Conservation (phyloP, 495 filamentous ascomycete species). For the Penicillium pulvis region DNA sequence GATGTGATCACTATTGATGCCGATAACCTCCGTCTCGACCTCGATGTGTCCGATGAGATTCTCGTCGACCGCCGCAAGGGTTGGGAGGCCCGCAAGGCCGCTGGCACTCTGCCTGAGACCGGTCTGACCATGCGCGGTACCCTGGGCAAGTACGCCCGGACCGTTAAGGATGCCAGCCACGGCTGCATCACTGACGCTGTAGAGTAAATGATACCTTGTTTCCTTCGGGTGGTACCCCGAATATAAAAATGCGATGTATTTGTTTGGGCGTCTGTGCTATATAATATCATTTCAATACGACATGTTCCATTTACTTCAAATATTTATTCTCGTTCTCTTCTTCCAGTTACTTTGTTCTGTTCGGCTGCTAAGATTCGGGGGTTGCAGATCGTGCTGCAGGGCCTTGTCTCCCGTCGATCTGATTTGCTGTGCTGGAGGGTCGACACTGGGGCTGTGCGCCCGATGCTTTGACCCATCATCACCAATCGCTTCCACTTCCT, state of each 20-base stretch:
- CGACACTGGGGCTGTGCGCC: slow-evolving; percentile 12
- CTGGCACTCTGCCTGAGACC: slow-evolving; percentile 37
- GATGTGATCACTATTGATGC: slow-evolving; percentile 59
- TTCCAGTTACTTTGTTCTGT: slow-evolving; percentile 28
- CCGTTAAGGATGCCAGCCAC: slow-evolving; percentile 70
- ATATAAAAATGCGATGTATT: slow-evolving; percentile 34
- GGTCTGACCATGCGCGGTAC: slow-evolving; percentile 66
- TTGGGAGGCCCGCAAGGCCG: slow-evolving; percentile 49
- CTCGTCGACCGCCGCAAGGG: slow-evolving; percentile 66
- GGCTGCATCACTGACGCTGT: slow-evolving; percentile 56
- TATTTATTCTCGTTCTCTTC: not conserved
- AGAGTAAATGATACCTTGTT: slow-evolving; percentile 27
- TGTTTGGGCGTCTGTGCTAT: slow-evolving; percentile 23
- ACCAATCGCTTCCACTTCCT: not conserved
- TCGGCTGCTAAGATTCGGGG: not conserved
- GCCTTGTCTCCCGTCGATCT: not conserved
- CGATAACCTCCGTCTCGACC: slow-evolving; percentile 50
- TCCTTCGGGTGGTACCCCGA: slow-evolving; percentile 12
- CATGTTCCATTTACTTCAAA: not conserved
- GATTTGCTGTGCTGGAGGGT: not conserved
- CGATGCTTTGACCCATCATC: slow-evolving; percentile 4
- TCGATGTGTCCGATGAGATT: slow-evolving; percentile 56
- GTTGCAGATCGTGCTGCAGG: not conserved
- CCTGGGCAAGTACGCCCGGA: slow-evolving; percentile 83
- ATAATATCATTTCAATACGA: slow-evolving; percentile 28